A percentile compares a stretch with the other conserved stretches of the same genome.
Evolutionary conservation across 768 basidiomycete genomes (phyloP).

Genomic region (Chalciporus pseudorubinellus): DNA sequence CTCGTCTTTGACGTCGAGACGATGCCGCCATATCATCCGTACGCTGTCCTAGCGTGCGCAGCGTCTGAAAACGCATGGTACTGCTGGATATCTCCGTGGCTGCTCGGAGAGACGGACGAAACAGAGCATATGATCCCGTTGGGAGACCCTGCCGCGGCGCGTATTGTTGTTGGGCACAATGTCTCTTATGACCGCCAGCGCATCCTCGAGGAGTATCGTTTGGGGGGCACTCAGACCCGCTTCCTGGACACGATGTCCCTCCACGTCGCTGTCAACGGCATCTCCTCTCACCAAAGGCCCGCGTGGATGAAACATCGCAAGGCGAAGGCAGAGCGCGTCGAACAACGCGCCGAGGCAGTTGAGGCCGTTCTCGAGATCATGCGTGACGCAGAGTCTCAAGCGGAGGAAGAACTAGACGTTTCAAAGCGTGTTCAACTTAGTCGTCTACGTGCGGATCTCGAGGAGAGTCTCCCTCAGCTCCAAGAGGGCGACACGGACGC

Average conservation of each 20-base stretch:
- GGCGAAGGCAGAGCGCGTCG: slow-evolving; percentile 51
- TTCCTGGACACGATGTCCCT: slow-evolving; percentile 95
- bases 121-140: slow-evolving; percentile 70
- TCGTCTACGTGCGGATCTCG: slow-evolving; percentile 35
- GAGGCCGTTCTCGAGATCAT: slow-evolving; percentile 58
- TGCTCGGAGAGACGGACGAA: slow-evolving; percentile 61
- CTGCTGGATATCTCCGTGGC: slow-evolving; percentile 93
- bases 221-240: slow-evolving; percentile 64
- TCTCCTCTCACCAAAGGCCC: slow-evolving; percentile 91
- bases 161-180: slow-evolving; percentile 89
- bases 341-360: slow-evolving; percentile 61
- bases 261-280: slow-evolving; percentile 91
- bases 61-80: slow-evolving; percentile 88
- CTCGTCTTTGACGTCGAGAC: slow-evolving; percentile 95
- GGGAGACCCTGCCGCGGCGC: slow-evolving; percentile 50
- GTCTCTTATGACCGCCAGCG: slow-evolving; percentile 91
- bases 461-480: slow-evolving; percentile 40
- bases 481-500: slow-evolving; percentile 37
- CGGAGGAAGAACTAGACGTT: slow-evolving; percentile 40
- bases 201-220: slow-evolving; percentile 76
- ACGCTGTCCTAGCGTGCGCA: slow-evolving; percentile 86
- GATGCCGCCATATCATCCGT: slow-evolving; percentile 77
- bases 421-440: slow-evolving; percentile 38
- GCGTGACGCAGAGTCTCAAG: slow-evolving; percentile 37
- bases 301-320: slow-evolving; percentile 90